A percentile compares a stretch with the other conserved stretches of the same genome.
Evolutionary conservation across 2,329 filamentous ascomycete genomes (phyloP).

Genomic region (Laburnicola sp.): DNA sequence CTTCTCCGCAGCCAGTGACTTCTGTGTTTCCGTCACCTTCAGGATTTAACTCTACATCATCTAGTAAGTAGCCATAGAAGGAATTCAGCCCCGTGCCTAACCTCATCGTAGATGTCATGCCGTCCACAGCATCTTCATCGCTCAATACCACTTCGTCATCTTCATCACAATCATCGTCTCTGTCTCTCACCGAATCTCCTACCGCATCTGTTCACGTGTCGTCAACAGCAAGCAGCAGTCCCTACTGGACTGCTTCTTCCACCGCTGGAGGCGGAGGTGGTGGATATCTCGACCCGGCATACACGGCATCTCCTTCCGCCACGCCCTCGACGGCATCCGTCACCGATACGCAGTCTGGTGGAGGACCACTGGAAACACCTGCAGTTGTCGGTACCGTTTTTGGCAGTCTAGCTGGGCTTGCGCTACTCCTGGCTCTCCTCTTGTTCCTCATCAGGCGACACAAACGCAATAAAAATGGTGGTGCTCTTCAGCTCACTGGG

Average conservation of each 20-base stretch:
- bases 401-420: conserved; percentile 62
- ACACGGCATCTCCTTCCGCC: conserved; percentile 15
- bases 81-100: conserved; percentile 1
- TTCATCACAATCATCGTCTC: conserved; percentile 17
- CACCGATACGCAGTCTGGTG: conserved; percentile 12
- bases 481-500: conserved; percentile 36
- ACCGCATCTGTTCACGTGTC: conserved; percentile 14
- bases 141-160: conserved; percentile 18
- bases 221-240: not conserved
- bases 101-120: not conserved
- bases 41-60: conserved; percentile 21
- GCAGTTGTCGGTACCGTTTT: conserved; percentile 65
- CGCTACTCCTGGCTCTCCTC: conserved; percentile 55
- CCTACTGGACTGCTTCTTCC: not conserved
- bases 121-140: conserved; percentile 16
- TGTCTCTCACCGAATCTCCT: conserved; percentile 8
- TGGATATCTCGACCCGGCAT: conserved; percentile 18
- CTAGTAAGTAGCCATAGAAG: conserved; percentile 10
- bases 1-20: not conserved
- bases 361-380: conserved; percentile 49
- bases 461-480: conserved; percentile 42
- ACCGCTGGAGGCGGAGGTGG: conserved; percentile 18
- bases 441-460: conserved; percentile 59
- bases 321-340: conserved; percentile 16
- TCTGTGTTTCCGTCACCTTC: conserved; percentile 2